phyloP scores from a whole-genome alignment of 495 filamentous ascomycete species.

The Trichoderma asperelloides region DNA sequence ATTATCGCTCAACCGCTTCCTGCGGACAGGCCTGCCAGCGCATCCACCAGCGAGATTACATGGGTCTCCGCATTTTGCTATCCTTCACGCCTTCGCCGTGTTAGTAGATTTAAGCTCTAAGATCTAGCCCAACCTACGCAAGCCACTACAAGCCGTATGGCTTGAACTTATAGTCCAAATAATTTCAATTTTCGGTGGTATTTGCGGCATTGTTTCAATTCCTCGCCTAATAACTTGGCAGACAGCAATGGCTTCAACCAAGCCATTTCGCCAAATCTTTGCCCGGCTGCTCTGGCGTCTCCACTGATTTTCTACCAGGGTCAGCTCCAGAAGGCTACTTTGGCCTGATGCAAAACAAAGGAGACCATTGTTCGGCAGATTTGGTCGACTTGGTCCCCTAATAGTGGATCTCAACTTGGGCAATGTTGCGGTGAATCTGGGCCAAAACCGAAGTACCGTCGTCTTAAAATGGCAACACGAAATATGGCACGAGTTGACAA shows the following conservation, averaged over 20 bases:
- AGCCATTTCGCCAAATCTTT: neutral
- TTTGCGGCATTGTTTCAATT: neutral
- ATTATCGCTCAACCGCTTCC: neutral
- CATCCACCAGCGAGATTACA: conserved; percentile 6
- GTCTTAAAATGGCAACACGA: neutral
- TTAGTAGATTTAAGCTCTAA: neutral
- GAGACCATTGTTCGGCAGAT: neutral
- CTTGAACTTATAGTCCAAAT: neutral
- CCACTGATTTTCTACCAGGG: neutral
- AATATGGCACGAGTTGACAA: neutral
- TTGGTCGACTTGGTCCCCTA: conserved; percentile 1
- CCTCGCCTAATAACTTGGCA: neutral
- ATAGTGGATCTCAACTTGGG: neutral
- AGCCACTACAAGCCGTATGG: neutral
- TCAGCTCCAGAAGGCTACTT: neutral
- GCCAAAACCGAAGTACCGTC: neutral
- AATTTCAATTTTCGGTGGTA: neutral
- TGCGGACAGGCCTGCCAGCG: conserved; percentile 1
- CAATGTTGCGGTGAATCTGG: conserved; percentile 2
- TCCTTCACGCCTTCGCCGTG: neutral
- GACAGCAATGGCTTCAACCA: neutral
- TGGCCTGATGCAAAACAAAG: neutral
- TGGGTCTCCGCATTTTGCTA: conserved; percentile 3
- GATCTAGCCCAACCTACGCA: neutral
- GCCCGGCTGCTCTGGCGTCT: neutral